Base-by-base conservation (phyloP, 1,139 yeast genomes). In the Saccharomyces hybrid region DNA sequence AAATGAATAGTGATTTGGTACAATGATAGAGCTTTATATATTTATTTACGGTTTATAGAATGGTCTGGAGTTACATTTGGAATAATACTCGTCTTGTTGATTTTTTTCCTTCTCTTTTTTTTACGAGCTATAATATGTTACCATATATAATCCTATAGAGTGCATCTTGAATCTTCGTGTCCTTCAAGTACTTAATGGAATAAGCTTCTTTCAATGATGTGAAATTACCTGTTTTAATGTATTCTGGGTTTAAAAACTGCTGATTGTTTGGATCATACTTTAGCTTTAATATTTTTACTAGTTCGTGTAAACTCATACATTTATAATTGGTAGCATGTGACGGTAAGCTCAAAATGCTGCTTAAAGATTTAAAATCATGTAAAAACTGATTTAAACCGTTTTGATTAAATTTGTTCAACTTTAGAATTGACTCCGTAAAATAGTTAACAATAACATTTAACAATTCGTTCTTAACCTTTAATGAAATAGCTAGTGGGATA, bases 381-480 rank as follows among this genome's bases (percentile, higher is more conserved):
- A 72, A 65, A 25, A 89, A 73, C 63, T 86, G 91, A 6, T 62
- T 61, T 1, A 83, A 78, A 0, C 96, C 96, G 0, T 59, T 51
- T 13, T 63, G 59, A 48, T 78, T 78, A 69, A 51, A 89, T 58
- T 75, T 78, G 65, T 86, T 86, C 52, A 83, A 79, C 58, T 84
- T 82, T 50, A 86, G 73, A 50, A 86, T 76, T 54, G 81, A 80
- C 59, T 83, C 86, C 63, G 77, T 74, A 58, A 84, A 69, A 49
- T 81, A 76, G 29, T 71, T 70, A 8, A 83, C 78, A 27, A 86
- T 63, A 1, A 76, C 70, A 6, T 75, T 67, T 0, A 85, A 75
- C 2, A 84, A 69, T 32, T 67, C 67, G 52, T 75, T 73, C 29
- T 70, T 70, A 27, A 73, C 65, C 8, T 62, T 60, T 14, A 69